Evolutionary conservation across 805 yeast genomes (phyloP), one percentile per base, ranked within the genome.

Genomic region (Sugiyamaella floridensis): DNA sequence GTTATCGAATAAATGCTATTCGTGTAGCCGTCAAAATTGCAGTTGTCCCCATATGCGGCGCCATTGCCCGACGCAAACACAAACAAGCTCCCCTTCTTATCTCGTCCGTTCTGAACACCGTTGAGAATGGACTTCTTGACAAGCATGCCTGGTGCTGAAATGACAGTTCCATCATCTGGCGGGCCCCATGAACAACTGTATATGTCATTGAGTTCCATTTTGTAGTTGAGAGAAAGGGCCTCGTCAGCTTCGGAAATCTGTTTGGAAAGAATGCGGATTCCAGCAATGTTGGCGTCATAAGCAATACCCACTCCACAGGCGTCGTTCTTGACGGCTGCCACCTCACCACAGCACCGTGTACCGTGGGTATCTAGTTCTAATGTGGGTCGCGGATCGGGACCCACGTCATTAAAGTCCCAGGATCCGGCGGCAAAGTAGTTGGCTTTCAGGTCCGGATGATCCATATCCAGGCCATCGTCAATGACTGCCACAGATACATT

Each of bases 161-260:
- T 80, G 1, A 95, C 79, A 52, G 68, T 75, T 0, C 99, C 99
- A 66, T 92, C 87, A 67, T 93, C 99, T 2, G 89, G 79, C 1
- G 99, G 99, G 7, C 99, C 99, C 99, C 99, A 93, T 2, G 97
- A 89, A 68, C 99, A 93, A 2, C 96, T 87, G 67, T 89, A 93
- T 41, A 93, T 93, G 67, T 93, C 96, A 68, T 93, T 93, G 26
- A 80, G 78, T 56, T 88, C 90, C 57, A 86, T 71, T 0, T 82
- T 90, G 68, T 86, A 85, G 40, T 86, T 76, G 75, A 93, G 73
- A 1, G 98, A 86, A 1, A 86, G 80, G 0, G 98, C 98, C 68
- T 93, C 99, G 57, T 90, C 96, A 54, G 84, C 96, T 2, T 87
- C 73, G 2, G 92, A 81, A 47, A 93, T 79, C 45, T 78, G 74